Conservation (phyloP, 139 green algal genomes). For the Volvox africanus region DNA sequence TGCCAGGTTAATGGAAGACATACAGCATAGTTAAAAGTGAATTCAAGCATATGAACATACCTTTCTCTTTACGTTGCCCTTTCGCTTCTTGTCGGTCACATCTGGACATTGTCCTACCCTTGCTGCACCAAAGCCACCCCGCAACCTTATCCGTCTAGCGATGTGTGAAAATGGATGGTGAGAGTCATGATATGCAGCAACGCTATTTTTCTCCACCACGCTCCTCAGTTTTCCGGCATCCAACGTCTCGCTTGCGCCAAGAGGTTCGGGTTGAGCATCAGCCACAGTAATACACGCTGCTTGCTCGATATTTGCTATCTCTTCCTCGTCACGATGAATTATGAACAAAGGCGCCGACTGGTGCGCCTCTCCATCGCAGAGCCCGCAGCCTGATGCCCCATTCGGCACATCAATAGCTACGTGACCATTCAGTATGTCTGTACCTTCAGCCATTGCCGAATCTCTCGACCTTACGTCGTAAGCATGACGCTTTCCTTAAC, state of each 20-base stretch:
- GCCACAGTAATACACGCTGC: background rate
- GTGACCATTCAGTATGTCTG: background rate
- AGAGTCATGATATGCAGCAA: background rate
- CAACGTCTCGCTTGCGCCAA: background rate
- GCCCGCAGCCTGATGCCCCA: background rate
- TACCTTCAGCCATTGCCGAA: background rate
- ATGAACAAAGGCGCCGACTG: constrained; percentile 1
- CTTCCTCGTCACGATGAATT: background rate
- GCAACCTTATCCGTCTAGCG: background rate
- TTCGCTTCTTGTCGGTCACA: background rate
- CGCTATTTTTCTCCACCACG: constrained; percentile 22
- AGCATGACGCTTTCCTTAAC: background rate
- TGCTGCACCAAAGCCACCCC: background rate
- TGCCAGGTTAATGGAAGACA: no score
- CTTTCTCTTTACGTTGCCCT: background rate
- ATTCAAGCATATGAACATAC: background rate
- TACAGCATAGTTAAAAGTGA: no score
- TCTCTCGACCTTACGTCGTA: background rate
- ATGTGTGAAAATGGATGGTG: constrained; percentile 1
- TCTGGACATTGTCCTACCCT: background rate
- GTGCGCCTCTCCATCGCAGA: background rate
- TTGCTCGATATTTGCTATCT: background rate
- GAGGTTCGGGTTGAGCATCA: background rate
- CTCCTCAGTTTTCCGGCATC: constrained; percentile 4
- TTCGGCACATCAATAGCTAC: background rate